Evolutionary conservation across 2,329 filamentous ascomycete species (phyloP), one percentile per base, ranked within the genome.

Genomic region (Scopulariopsis brevicaulis): DNA sequence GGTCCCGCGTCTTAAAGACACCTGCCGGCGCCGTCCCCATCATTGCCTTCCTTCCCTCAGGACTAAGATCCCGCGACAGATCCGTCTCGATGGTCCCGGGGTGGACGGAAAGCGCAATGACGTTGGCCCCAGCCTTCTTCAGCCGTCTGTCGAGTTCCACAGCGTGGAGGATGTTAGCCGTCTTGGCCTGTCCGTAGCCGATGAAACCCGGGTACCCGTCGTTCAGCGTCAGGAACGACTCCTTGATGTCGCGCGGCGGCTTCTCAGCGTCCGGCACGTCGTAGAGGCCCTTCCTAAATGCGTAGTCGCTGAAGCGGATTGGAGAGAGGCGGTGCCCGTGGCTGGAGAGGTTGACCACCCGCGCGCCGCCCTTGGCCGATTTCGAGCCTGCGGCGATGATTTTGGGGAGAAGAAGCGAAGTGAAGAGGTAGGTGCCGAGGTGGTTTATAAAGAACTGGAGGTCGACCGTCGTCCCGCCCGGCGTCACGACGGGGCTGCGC

Each of bases 361-460:
- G 66, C 8, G 63, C 51, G 32, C 11, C 48, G 2, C 58, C 58
- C 35, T 32, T 53, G 5, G 28, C 32, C 12, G 25, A 50, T 1
- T 8, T 22, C 51, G 20, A 22, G 14, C 53, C 50, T 2, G 46
- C 40, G 11, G 57, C 56, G 18, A 63, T 56, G 2, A 67, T 63
- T 4, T 60, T 58, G 0, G 67, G 66, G 1, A 71, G 57, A 46
- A 79, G 64, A 22, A 76, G 64, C 60, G 75, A 75, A 15, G 73
- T 72, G 40, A 80, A 67, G 2, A 79, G 67, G 54, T 74, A 79
- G 62, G 77, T 77, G 0, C 71, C 72, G 6, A 79, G 55, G 56
- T 79, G 72, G 55, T 77, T 77, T 2, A 70, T 71, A 0, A 69
- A 73, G 54, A 79, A 73, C 58, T 76, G 74, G 57, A 66, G 65